Percentiles rank a stretch among this genome's conserved stretches.
Evolutionary conservation across 1,284 basidiomycete genomes (phyloP).

Genomic region (Sanghuangporus baumii): DNA sequence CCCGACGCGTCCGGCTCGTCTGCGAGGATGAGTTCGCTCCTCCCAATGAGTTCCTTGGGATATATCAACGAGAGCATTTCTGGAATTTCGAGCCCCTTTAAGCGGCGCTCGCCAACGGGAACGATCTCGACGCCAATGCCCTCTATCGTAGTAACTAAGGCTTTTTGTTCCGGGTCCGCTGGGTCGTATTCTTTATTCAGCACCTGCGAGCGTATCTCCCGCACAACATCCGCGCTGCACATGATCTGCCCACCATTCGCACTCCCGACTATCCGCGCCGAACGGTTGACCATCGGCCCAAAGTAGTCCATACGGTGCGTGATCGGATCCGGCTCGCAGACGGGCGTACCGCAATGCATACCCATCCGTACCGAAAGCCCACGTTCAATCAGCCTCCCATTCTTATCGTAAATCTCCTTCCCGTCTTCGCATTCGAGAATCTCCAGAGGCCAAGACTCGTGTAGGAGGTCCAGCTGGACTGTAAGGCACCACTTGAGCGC

Average conservation of each 20-base stretch:
- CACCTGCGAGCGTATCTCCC: conserved; percentile 70
- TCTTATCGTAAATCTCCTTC: conserved; percentile 68
- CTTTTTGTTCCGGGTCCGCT: conserved; percentile 40
- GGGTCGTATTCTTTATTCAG: conserved; percentile 49
- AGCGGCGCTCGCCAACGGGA: conserved; percentile 83
- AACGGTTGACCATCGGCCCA: conserved; percentile 89
- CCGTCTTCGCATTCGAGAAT: conserved; percentile 93
- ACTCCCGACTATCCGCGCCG: conserved; percentile 79
- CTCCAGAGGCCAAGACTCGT: conserved; percentile 92
- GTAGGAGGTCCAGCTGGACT: conserved; percentile 82
- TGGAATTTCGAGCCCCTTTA: conserved; percentile 91
- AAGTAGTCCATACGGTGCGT: conserved; percentile 98
- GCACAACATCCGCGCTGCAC: conserved; percentile 86
- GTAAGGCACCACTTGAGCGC: conserved; percentile 91
- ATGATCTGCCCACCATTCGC: conserved; percentile 95
- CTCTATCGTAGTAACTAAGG: conserved; percentile 66
- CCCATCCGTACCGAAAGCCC: conserved; percentile 98
- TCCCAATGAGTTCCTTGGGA: conserved; percentile 70
- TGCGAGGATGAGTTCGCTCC: conserved; percentile 53
- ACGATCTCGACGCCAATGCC: conserved; percentile 72
- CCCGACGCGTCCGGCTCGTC: conserved; percentile 39
- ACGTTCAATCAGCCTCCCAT: conserved; percentile 73
- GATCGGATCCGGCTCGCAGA: conserved; percentile 92
- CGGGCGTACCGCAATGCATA: conserved; percentile 88
- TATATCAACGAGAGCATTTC: conserved; percentile 86